Percentiles rank a stretch among this genome's conserved stretches.
phyloP scores from a whole-genome alignment of 331 rosid species.

The Dryas integrifolia region DNA sequence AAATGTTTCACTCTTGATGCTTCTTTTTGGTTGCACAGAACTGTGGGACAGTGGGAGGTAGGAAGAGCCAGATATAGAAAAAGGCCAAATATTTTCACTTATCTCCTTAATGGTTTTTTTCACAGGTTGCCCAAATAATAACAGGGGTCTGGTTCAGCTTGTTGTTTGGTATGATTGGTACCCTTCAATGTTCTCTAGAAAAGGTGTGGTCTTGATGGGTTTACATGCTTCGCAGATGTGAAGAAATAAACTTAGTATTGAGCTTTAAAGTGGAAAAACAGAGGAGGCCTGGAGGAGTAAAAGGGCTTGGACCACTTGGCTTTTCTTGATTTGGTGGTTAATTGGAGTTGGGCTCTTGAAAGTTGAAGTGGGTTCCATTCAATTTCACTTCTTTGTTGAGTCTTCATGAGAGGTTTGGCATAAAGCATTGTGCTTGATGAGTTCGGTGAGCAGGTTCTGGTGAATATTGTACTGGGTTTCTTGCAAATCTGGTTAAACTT shows the following conservation, averaged over 20 bases:
- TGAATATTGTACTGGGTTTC: constrained; percentile 22
- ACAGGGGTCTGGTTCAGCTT: constrained; percentile 51
- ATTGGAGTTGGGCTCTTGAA: constrained; percentile 27
- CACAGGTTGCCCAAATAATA: constrained; percentile 42
- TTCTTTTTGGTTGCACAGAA: constrained; percentile 52
- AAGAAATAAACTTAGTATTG: constrained; percentile 22
- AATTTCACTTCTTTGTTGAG: constrained; percentile 28
- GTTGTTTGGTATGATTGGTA: constrained; percentile 35
- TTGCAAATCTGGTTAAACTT: constrained; percentile 15
- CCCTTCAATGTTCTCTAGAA: constrained; percentile 27
- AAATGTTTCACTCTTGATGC: constrained; percentile 38
- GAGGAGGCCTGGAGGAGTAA: background rate
- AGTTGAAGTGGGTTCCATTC: constrained; percentile 37
- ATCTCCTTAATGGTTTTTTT: constrained; percentile 45
- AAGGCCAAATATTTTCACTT: constrained; percentile 38
- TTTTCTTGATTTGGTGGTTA: constrained; percentile 24
- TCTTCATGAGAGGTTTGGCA: constrained; percentile 17
- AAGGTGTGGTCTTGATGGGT: constrained; percentile 31
- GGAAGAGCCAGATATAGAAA: constrained; percentile 48
- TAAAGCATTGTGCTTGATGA: constrained; percentile 39
- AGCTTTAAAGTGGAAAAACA: constrained; percentile 4
- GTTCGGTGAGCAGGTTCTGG: constrained; percentile 27
- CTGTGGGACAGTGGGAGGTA: constrained; percentile 42
- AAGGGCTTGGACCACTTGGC: constrained; percentile 33
- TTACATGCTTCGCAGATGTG: constrained; percentile 34